Evolutionary conservation across 176 grass and related monocot species (phyloP).

Genomic region (Carex cristatella): DNA sequence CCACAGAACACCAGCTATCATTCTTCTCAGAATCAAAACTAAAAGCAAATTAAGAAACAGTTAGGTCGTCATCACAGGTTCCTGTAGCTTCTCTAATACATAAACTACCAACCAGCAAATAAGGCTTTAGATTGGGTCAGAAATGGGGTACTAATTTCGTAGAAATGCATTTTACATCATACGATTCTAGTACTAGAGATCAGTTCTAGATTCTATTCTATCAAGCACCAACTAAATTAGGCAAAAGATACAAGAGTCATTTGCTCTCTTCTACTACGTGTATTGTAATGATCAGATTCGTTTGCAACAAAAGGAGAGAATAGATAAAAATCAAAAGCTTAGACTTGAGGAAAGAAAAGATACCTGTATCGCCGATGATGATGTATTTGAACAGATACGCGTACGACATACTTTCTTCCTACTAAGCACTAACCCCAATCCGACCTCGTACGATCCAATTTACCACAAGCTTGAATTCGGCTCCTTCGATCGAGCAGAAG

Average conservation of each 20-base stretch:
- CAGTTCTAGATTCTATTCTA: background rate
- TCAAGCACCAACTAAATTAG: background rate
- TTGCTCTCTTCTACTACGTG: background rate
- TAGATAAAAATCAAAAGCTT: background rate
- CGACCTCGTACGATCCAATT: background rate
- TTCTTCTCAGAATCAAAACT: background rate
- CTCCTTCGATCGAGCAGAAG: background rate
- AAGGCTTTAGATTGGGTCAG: background rate
- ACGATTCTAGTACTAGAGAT: background rate
- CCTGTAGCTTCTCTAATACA: background rate
- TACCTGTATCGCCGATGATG: constrained; percentile 96
- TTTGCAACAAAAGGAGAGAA: background rate
- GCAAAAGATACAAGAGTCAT: background rate
- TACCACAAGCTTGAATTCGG: too few species aligned
- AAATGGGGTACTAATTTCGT: background rate
- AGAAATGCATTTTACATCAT: background rate
- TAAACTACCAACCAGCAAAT: background rate
- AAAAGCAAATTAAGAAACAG: background rate
- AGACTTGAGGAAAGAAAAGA: background rate
- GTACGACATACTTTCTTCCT: constrained; percentile 50
- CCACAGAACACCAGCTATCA: background rate
- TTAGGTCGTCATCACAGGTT: background rate
- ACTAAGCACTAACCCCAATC: background rate
- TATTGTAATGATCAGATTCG: background rate
- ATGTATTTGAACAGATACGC: constrained; percentile 99